Evolutionary conservation across 163 green algal genomes (phyloP).

Genomic region (Chlamydomonas reinhardtii): DNA sequence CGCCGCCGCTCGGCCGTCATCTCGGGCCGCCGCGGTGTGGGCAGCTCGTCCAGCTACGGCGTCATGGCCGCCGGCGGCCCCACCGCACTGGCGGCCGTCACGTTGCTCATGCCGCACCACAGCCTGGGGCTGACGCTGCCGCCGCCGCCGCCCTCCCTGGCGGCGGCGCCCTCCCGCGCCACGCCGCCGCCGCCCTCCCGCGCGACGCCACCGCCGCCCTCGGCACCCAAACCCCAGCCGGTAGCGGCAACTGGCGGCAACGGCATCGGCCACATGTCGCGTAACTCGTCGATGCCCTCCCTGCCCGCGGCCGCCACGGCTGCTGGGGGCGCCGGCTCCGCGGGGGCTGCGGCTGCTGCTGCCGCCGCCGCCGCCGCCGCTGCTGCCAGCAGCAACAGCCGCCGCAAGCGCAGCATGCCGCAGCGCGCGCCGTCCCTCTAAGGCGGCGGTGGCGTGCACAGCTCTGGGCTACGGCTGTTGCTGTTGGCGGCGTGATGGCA

Average conservation of each 20-base stretch:
- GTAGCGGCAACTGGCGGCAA: not conserved
- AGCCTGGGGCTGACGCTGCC: too few relatives aligned
- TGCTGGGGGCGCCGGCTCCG: not conserved
- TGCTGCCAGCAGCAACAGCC: not conserved
- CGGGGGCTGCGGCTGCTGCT: not conserved
- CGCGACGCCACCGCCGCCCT: not conserved
- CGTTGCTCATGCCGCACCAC: conserved; percentile 33
- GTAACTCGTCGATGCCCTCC: not conserved
- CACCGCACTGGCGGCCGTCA: not conserved
- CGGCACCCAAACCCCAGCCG: not conserved
- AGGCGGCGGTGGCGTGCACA: not conserved
- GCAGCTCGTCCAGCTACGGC: not conserved
- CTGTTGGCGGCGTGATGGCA: too few relatives aligned
- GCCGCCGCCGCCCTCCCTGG: not conserved
- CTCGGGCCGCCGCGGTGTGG: not conserved
- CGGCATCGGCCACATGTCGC: too few relatives aligned
- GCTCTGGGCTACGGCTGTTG: too few relatives aligned
- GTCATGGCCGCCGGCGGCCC: not conserved
- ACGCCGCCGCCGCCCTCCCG: not conserved
- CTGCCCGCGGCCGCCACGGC: not conserved
- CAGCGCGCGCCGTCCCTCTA: conserved; percentile 12
- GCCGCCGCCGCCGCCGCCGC: not conserved
- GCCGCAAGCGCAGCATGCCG: conserved; percentile 13
- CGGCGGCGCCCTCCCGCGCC: not conserved
- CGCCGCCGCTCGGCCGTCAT: conserved; percentile 7